Evolutionary conservation across 208 protist genomes (phyloP), one percentile per base, ranked within the genome.

Genomic region (Leishmania braziliensis): DNA sequence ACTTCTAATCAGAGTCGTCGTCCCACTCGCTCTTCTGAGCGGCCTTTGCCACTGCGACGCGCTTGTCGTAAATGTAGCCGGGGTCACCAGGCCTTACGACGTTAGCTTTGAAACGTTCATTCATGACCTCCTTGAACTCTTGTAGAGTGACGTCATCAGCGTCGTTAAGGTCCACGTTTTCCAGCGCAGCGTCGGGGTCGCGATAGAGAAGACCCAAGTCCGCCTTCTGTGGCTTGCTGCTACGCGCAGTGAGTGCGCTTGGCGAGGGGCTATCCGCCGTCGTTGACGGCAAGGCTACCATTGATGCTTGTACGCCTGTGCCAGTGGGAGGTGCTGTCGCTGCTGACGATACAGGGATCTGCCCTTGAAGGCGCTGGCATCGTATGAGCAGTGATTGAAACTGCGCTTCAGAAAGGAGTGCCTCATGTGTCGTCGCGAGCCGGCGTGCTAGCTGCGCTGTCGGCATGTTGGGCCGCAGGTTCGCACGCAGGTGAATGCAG

Each of bases 121-220:
- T 87, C 95, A 98, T 98, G 20, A 91, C 90, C 56, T 89, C 90
- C 63, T 98, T 98, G 81, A 97, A 97, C 82, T 97, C 93, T 16
- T 92, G 84, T 54, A 97, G 79, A 14, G 93, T 97, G n/a, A 95
- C 77, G 46, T 97, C 94, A 81, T 97, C 94, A 10, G 93, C 94
- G 70, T 95, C 90, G 80, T 98, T 96, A 43, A 98, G 84, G 77
- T 98, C 95, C 14, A 97, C 95, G 72, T 98, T 95, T 3, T 92
- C 75, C 29, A 98, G 82, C 14, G 95, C 95, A 6, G 87, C 85
- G n/a, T 95, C 93, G 1, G 95, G 95, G 73, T 98, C 91, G 39
- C 93, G 95, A 78, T 97, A 98, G 63, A 98, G 90, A 50, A 98
- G 84, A 5, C 93, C 92, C 36, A 98, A n/a, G 75, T 98, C 93